phyloP scores from a whole-genome alignment of 495 filamentous ascomycete species.

The Trypethelium eluteriae region DNA sequence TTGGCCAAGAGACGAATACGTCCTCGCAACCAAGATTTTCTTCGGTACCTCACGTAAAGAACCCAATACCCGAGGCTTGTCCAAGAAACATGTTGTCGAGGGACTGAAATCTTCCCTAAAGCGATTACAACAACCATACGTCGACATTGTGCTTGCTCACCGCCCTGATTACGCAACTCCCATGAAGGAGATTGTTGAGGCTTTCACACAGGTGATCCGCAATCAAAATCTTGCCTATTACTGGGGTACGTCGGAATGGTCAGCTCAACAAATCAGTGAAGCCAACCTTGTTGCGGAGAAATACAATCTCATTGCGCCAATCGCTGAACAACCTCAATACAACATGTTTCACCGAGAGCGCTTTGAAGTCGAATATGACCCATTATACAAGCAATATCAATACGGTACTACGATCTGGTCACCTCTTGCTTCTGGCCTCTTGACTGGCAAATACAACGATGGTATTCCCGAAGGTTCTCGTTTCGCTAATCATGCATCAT shows the following conservation, averaged over 20 bases:
- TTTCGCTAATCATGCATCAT: constrained; percentile 33
- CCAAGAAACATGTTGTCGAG: constrained; percentile 43
- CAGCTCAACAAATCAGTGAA: constrained; percentile 48
- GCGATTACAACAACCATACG: constrained; percentile 41
- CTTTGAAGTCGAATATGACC: constrained; percentile 44
- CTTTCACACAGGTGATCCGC: constrained; percentile 42
- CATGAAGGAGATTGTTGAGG: constrained; percentile 46
- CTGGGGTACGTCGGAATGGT: constrained; percentile 52
- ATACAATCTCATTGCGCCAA: constrained; percentile 49
- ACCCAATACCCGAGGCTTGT: constrained; percentile 43
- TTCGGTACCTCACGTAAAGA: constrained; percentile 43
- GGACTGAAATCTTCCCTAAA: constrained; percentile 41
- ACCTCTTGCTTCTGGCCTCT: constrained; percentile 36
- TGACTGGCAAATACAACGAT: constrained; percentile 42
- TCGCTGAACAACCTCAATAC: constrained; percentile 54
- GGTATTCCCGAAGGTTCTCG: constrained; percentile 39
- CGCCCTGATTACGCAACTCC: constrained; percentile 40
- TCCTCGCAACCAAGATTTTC: constrained; percentile 37
- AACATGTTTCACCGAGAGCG: constrained; percentile 49
- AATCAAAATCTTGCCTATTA: constrained; percentile 44
- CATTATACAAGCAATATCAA: constrained; percentile 36
- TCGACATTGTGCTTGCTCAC: constrained; percentile 45
- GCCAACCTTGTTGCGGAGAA: constrained; percentile 49
- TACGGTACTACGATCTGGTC: constrained; percentile 41
- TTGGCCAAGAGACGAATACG: constrained; percentile 45